Evolutionary conservation across 805 yeast species (phyloP).

Genomic region (Starmerella stigmatis): DNA sequence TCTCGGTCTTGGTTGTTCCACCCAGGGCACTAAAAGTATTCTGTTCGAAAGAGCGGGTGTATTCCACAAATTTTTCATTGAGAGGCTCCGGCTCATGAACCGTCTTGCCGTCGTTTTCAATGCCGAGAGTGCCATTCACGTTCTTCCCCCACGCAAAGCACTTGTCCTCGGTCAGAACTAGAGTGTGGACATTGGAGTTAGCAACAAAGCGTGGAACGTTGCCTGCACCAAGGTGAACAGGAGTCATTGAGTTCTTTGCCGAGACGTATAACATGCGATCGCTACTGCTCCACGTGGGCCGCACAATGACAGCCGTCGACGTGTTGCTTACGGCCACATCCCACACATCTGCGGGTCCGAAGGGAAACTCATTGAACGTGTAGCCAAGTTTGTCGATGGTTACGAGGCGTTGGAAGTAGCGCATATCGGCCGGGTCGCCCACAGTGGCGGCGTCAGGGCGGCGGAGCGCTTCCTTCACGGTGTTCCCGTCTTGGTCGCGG

Average conservation of each 20-base stretch:
- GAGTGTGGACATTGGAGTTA: slow-evolving; percentile 16
- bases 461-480: slow-evolving; percentile 17
- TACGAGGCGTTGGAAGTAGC: slow-evolving; percentile 8
- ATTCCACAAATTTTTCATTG: slow-evolving; percentile 13
- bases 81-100: slow-evolving; percentile 15
- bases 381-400: slow-evolving; percentile 8
- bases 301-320: slow-evolving; percentile 10
- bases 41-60: not conserved
- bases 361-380: slow-evolving; percentile 4
- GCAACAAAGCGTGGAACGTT: slow-evolving; percentile 12
- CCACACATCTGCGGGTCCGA: slow-evolving; percentile 17
- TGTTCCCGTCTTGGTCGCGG: slow-evolving; percentile 17
- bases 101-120: slow-evolving; percentile 15
- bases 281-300: slow-evolving; percentile 6
- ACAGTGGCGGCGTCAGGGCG: slow-evolving; percentile 12
- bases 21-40: slow-evolving; percentile 21
- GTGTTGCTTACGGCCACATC: slow-evolving; percentile 16
- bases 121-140: slow-evolving; percentile 21
- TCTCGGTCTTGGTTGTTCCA: not conserved
- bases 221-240: slow-evolving; percentile 5
- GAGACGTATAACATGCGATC: slow-evolving; percentile 1
- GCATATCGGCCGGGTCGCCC: slow-evolving; percentile 7
- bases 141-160: slow-evolving; percentile 26
- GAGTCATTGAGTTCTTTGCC: not conserved
- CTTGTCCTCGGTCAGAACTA: slow-evolving; percentile 16